Evolutionary conservation across 257 asterid species (phyloP), one percentile per base, ranked within the genome.

Genomic region (Solanum sparsipilum): DNA sequence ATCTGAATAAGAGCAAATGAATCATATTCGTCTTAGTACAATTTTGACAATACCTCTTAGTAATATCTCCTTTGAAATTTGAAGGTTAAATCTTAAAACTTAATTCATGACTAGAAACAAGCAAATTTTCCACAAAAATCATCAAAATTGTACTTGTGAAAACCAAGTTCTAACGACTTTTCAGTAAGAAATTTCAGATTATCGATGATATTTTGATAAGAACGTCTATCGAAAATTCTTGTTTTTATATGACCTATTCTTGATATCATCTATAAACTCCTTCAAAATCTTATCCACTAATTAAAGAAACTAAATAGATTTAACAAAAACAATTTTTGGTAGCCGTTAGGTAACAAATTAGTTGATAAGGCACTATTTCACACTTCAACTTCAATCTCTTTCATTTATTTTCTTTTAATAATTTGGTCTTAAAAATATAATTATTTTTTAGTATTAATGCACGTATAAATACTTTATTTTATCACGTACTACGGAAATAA

Each of bases 311-410:
- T 73, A 76, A 44, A 44, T 39, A 7, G 9, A 25, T 79, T 79
- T 44, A 56, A 7, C 8, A 6, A 41, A 79, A 81, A 48, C 11
- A 1, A 81, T 9, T 81, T 6, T 81, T 81, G 68, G 70, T 82
- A 48, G 41, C 41, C 20, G 20, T 82, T 82, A 48, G 85, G 85
- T 82, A 82, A 82, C 70, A 52, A 82, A 82, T 82, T 82, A 48
- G 85, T 82, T 82, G 85, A 82, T 82, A 82, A 18, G 39, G 44
- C 85, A 82, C 70, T 72, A 71, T 71, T 81, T 81, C 39, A 81
- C 67, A 44, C 27, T 46, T 81, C 84, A 39, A 25, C 36, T 25
- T 78, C 85, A 81, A 48, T 46, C 41, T 29, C 85, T 81, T 48
- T 82, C 44, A 46, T 82, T 82, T 29, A 44, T 44, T 44, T 79